Evolutionary conservation across 176 grass and related monocot genomes (phyloP).

Genomic region (Bonia amplexicaulis): DNA sequence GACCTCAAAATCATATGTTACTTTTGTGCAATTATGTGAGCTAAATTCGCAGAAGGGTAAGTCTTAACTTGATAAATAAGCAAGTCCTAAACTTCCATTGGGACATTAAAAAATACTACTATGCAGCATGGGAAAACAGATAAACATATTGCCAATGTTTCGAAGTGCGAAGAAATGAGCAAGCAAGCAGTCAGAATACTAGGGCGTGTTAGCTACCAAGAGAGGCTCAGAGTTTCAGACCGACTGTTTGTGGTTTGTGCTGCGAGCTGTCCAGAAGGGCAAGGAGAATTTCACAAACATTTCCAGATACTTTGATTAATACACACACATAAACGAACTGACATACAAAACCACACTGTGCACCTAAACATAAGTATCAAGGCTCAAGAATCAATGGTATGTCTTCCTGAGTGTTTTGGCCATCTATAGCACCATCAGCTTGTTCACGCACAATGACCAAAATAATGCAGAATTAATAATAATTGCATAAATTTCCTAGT

Average conservation of each 20-base stretch:
- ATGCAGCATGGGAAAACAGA: background rate
- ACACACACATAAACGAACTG: background rate
- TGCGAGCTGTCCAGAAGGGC: background rate
- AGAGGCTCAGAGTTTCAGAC: background rate
- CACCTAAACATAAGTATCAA: background rate
- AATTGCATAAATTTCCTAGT: background rate
- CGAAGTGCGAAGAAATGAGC: background rate
- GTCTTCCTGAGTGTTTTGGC: no score
- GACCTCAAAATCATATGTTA: background rate
- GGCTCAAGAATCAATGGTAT: background rate
- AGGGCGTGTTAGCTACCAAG: background rate
- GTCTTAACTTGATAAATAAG: background rate
- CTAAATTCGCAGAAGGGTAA: background rate
- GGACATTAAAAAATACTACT: background rate
- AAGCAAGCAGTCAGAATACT: background rate
- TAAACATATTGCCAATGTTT: background rate
- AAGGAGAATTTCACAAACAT: background rate
- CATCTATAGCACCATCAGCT: background rate
- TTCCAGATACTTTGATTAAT: background rate
- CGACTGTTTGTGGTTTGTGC: background rate
- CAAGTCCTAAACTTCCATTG: background rate
- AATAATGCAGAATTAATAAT: background rate
- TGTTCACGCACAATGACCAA: background rate
- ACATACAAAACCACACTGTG: background rate
- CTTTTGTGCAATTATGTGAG: background rate